These are phyloP conservation scores for Globisporangium viniferum DNA, from an alignment of 352 stramenopile genomes.

Conservation along the genomic window DNA sequence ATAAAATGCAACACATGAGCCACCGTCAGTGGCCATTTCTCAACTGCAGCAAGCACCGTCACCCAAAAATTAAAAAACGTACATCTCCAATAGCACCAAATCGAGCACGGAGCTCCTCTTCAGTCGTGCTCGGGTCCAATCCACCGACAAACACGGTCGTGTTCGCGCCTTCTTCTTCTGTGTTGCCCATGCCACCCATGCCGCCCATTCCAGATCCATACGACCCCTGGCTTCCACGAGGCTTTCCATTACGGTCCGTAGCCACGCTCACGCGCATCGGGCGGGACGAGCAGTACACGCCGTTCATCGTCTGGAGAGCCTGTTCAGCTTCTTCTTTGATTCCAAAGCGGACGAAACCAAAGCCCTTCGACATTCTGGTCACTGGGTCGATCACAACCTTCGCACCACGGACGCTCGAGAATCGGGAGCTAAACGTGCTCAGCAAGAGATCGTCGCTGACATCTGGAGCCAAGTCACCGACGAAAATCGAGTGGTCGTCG, in stretches of 20 bases:
- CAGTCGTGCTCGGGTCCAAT: slow-evolving; percentile 72
- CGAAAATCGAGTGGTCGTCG: slow-evolving; percentile 90
- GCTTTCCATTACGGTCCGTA: slow-evolving; percentile 72
- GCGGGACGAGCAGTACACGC: slow-evolving; percentile 82
- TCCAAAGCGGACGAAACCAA: slow-evolving; percentile 90
- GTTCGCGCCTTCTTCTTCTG: slow-evolving; percentile 69
- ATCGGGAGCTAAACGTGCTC: slow-evolving; percentile 76
- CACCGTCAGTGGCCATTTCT: background rate
- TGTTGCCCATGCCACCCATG: slow-evolving; percentile 10
- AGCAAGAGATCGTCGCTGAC: slow-evolving; percentile 89
- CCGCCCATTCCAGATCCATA: slow-evolving; percentile 20
- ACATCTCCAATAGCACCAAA: slow-evolving; percentile 81
- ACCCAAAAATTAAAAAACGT: slow-evolving; percentile 17
- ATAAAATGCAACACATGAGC: background rate
- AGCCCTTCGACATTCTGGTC: slow-evolving; percentile 90
- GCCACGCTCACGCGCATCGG: slow-evolving; percentile 89
- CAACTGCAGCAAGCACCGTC: background rate
- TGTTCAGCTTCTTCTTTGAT: slow-evolving; percentile 86
- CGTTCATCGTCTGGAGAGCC: slow-evolving; percentile 89
- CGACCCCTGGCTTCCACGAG: slow-evolving; percentile 20
- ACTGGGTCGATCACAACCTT: slow-evolving; percentile 90
- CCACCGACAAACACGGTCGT: slow-evolving; percentile 92
- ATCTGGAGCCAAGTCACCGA: slow-evolving; percentile 88
- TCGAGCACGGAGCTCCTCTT: slow-evolving; percentile 80
- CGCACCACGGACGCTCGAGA: slow-evolving; percentile 76